Base-by-base conservation (phyloP, 2,329 filamentous ascomycete species). In the Fusarium irregulare region DNA sequence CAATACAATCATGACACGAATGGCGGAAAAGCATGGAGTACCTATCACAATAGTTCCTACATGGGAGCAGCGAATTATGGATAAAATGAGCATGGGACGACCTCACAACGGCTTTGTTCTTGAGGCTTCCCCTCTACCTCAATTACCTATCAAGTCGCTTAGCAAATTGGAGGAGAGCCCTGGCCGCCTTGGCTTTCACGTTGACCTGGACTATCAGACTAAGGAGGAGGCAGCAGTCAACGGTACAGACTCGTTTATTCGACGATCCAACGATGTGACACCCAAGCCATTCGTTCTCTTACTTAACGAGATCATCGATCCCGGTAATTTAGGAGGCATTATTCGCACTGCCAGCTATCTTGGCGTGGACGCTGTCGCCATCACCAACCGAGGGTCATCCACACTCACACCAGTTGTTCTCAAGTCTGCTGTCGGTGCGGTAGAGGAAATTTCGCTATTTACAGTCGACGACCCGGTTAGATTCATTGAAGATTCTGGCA, bases 91-190 rank as follows among this genome's bases (percentile, higher is more conserved):
- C 70, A 87, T 85, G 59, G 90, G 91, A 2, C 87, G 96, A 42
- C 93, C 95, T 34, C 95, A 99, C 80, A 98, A 98, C 76, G 94
- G 95, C 48, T 91, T 91, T 73, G 85, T 98, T 18, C 86, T 99
- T 6, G 96, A 99, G 80, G 89, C 92, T 16, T 97, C 94, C 0
- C 92, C 92, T 3, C 80, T 98, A 2, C 93, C 94, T 0, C 89
- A 91, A 70, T 82, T 89, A 4, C 93, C 92, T 0, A 82, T 95
- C 45, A 84, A 82, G 30, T 82, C 85, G 18, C 82, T 97, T 6
- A 85, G 85, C 1, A 66, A 79, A 3, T 77, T 89, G 7, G 81
- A 82, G 3, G 78, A 85, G 3, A 80, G 83, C 28, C 76, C 83
- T 2, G 79, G 73, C 55, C 81, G 76, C 68, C 76, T 83, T 1